Evolutionary conservation across 768 basidiomycete genomes (phyloP), one percentile per base, ranked within the genome.

Genomic region (Kwoniella bestiolae): DNA sequence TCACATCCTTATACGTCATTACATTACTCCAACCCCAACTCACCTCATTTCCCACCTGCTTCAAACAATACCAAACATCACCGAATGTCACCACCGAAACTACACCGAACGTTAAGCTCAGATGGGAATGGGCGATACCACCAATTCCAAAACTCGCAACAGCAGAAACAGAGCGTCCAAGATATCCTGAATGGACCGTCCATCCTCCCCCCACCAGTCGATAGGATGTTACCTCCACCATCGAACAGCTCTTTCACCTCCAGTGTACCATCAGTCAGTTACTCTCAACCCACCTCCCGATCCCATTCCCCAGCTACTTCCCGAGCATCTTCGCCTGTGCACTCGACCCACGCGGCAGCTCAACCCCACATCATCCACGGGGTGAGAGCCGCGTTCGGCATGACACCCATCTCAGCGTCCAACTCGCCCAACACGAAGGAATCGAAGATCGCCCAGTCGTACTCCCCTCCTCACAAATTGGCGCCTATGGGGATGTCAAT

Each of bases 351-450:
- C 47, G 56, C 61, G 45, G 53, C 61, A 11, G 63, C 51, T 28
- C 72, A 69, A 49, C 64, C 49, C 53, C 66, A 57, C 60, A 71
- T 50, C 61, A 67, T 55, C 56, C 90, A 91, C 75, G 91, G 89
- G 0, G 89, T 95, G 25, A 87, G 91, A 41, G 84, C 89, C 32
- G 93, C 92, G 52, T 96, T 96, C 69, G 91, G 90, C 3, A 94
- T 94, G 91, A 93, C 92, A 5, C 91, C 91, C 0, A 91, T 92
- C 46, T 60, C 25, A 32, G 50, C 47, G 14, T 50, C 49, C 31
- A 59, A 59, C 38, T 64, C 56, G 14, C 60, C 47, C 3, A 60
- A 57, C 21, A 49, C 61, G 3, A 49, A 62, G 53, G 29, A 65
- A 59, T 45, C 70, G 45, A 29, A 59, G 50, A 45, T 49, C 38